A percentile compares a stretch with the other conserved stretches of the same genome.
Evolutionary conservation across 78 protist genomes (phyloP).

Genomic region (Chrysochromulina parva): DNA sequence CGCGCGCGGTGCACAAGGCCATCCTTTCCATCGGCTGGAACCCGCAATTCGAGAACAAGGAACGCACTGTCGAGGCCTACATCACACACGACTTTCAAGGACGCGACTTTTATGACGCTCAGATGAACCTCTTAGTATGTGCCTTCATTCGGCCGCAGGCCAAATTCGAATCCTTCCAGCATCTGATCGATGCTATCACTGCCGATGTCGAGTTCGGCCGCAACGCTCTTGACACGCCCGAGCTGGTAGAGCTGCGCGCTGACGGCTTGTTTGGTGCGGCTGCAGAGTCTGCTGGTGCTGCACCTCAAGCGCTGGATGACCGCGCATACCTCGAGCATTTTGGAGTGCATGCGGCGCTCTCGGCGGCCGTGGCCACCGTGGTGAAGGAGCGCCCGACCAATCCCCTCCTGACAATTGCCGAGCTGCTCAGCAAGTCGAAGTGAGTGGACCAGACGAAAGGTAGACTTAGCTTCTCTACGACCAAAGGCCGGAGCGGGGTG

Average conservation of each 20-base stretch:
- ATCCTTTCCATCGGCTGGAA: constrained; percentile 9
- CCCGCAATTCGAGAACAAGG: not conserved
- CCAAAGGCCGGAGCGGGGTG: no score
- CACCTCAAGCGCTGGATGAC: no score
- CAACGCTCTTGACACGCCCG: not conserved
- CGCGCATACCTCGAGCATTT: no score
- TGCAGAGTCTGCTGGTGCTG: no score
- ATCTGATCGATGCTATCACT: not conserved
- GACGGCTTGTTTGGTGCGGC: not conserved
- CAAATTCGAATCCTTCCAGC: not conserved
- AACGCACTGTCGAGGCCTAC: not conserved
- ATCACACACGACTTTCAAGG: not conserved
- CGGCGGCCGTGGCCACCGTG: no score
- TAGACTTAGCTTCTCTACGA: no score
- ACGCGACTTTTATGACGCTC: not conserved
- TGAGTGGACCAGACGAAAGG: no score
- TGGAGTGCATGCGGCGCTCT: no score
- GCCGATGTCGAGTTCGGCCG: not conserved
- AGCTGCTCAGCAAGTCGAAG: no score
- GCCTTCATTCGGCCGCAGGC: not conserved
- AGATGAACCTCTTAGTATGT: not conserved
- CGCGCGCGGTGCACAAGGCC: not conserved
- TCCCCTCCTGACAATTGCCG: no score
- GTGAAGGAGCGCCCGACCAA: no score
- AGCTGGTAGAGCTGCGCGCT: not conserved